Conservation (phyloP, 257 asterid genomes). For the Fraxinus cuspidata region DNA sequence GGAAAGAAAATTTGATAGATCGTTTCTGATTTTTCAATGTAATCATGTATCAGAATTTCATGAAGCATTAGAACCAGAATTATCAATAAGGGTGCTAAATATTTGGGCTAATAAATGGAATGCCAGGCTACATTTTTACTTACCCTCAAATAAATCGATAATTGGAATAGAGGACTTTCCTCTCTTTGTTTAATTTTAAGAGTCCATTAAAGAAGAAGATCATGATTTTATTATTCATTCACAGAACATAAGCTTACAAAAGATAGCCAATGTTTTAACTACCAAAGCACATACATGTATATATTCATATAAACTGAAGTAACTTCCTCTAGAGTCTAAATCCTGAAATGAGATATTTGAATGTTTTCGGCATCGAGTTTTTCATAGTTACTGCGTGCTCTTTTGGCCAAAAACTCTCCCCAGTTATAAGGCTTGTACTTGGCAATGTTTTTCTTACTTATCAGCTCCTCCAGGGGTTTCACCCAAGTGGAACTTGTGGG, state of each 20-base stretch:
- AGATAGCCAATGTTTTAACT: background rate
- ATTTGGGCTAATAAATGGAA: background rate
- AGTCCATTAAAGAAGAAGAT: background rate
- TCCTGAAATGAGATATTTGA: slow-evolving; percentile 60
- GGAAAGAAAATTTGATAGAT: background rate
- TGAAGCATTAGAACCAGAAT: background rate
- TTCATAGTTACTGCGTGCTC: no score
- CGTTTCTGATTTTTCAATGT: background rate
- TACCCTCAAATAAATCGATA: no score
- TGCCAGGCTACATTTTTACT: no score
- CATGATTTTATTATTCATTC: background rate
- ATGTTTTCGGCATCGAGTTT: slow-evolving; percentile 59
- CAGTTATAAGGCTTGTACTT: no score
- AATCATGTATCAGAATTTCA: background rate
- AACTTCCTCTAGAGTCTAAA: no score
- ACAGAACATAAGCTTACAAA: background rate
- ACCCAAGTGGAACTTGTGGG: no score
- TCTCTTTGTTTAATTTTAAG: no score
- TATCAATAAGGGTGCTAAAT: background rate
- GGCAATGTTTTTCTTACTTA: no score
- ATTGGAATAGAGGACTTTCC: no score
- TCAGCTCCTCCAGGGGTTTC: no score
- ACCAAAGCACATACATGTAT: background rate
- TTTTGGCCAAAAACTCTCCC: no score
- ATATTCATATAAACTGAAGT: slow-evolving; percentile 2